These are phyloP conservation scores for Nicotiana obtusifolia DNA, from an alignment of 257 asterid genomes.

Conservation along the genomic window DNA sequence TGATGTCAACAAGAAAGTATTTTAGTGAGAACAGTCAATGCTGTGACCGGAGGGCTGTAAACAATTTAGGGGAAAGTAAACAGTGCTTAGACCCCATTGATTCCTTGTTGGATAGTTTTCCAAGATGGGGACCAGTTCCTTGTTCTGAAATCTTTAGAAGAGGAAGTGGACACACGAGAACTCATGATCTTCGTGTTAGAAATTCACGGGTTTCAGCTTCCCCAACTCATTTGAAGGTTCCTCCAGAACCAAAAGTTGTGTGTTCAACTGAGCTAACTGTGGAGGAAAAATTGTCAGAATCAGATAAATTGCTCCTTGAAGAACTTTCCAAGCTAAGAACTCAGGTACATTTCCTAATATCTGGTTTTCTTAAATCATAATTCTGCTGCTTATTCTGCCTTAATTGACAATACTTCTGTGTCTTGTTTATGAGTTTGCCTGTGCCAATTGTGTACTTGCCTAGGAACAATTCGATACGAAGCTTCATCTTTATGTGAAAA, in stretches of 20 bases:
- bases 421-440: too few species aligned
- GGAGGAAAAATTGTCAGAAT: constrained; percentile 13
- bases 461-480: too few species aligned
- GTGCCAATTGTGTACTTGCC: too few species aligned
- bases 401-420: too few species aligned
- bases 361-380: not conserved
- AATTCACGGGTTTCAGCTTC: not conserved
- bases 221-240: constrained; percentile 17
- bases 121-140: constrained; percentile 39
- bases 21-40: constrained; percentile 16
- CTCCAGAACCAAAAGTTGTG: constrained; percentile 3
- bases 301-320: constrained; percentile 16
- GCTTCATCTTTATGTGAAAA: too few species aligned
- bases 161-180: not conserved
- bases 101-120: constrained; percentile 13
- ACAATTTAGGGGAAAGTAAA: constrained; percentile 10
- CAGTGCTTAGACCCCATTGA: constrained; percentile 11
- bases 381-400: not conserved
- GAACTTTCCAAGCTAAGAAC: constrained; percentile 28
- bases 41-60: not conserved
- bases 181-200: not conserved
- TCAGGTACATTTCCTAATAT: constrained; percentile 22
- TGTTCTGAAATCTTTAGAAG: constrained; percentile 31
- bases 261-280: constrained; percentile 7
- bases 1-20: constrained; percentile 15